Evolutionary conservation across 768 basidiomycete species (phyloP).

Genomic region (Tulasnella calospora): DNA sequence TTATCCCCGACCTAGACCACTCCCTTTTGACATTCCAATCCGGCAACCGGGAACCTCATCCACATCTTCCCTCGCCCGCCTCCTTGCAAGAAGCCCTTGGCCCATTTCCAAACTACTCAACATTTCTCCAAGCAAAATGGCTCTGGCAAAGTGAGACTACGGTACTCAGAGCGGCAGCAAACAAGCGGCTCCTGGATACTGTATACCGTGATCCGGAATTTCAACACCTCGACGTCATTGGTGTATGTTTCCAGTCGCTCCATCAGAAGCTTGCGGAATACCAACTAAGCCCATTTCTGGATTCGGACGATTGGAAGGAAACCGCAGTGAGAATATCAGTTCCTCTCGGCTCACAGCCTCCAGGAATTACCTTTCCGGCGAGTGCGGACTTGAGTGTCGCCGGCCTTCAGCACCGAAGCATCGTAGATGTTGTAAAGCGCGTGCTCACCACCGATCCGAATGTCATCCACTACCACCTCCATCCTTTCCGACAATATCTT

Average conservation of each 20-base stretch:
- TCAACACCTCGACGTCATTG: not conserved
- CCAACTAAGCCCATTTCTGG: not conserved
- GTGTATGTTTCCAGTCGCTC: not conserved
- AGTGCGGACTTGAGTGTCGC: not conserved
- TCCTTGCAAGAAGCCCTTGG: not conserved
- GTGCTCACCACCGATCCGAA: not conserved
- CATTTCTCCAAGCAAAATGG: not conserved
- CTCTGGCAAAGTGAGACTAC: not conserved
- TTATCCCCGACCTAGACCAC: not conserved
- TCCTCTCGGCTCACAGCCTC: not conserved
- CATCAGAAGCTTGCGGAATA: not conserved
- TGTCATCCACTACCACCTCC: not conserved
- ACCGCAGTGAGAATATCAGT: not conserved
- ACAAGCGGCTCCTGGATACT: not conserved
- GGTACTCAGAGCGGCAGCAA: not conserved
- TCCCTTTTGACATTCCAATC: not conserved
- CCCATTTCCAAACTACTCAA: no score
- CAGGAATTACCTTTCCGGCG: not conserved
- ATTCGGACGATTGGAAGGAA: not conserved
- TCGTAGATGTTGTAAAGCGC: not conserved
- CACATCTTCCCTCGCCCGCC: not conserved
- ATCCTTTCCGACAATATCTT: not conserved
- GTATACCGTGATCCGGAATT: not conserved
- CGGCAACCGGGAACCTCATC: not conserved
- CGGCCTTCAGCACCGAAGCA: slow-evolving; percentile 5